These are phyloP conservation scores for Aureobasidium sp. DNA, from an alignment of 2,329 filamentous ascomycete species.

Conservation along the genomic window DNA sequence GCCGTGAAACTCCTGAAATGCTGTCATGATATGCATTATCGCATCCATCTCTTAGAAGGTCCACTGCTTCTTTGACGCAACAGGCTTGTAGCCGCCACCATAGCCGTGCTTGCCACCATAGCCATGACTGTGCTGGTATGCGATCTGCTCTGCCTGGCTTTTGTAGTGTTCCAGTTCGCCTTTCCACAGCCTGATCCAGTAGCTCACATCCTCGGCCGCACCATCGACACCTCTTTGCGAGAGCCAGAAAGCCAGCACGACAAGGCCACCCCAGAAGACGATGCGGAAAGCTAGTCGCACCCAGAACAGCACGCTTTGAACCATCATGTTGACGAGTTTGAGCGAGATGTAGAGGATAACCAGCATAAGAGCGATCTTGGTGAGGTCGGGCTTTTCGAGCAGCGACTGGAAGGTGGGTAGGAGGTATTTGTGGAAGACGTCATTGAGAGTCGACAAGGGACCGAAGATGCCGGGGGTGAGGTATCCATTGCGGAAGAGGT, in stretches of 20 bases:
- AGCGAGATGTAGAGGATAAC: conserved; percentile 57
- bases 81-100: conserved; percentile 4
- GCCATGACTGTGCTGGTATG: not conserved
- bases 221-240: conserved; percentile 58
- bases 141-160: conserved; percentile 23
- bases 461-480: conserved; percentile 20
- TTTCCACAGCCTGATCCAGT: conserved; percentile 32
- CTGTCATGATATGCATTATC: not conserved
- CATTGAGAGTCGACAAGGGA: conserved; percentile 20
- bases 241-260: conserved; percentile 49
- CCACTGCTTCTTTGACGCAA: conserved; percentile 4
- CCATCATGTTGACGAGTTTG: conserved; percentile 61
- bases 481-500: conserved; percentile 22
- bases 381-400: conserved; percentile 37
- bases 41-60: not conserved
- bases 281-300: conserved; percentile 58
- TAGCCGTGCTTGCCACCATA: conserved; percentile 4
- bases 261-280: conserved; percentile 57
- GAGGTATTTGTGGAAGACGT: conserved; percentile 23
- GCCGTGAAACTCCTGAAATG: conserved; percentile 5
- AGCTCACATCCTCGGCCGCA: conserved; percentile 52
- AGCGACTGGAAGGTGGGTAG: conserved; percentile 26
- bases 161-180: conserved; percentile 34
- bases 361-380: conserved; percentile 51
- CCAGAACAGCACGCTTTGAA: conserved; percentile 70